These are phyloP conservation scores for Irpex lacteus DNA, from an alignment of 1,284 basidiomycete species.

Conservation along the genomic window DNA sequence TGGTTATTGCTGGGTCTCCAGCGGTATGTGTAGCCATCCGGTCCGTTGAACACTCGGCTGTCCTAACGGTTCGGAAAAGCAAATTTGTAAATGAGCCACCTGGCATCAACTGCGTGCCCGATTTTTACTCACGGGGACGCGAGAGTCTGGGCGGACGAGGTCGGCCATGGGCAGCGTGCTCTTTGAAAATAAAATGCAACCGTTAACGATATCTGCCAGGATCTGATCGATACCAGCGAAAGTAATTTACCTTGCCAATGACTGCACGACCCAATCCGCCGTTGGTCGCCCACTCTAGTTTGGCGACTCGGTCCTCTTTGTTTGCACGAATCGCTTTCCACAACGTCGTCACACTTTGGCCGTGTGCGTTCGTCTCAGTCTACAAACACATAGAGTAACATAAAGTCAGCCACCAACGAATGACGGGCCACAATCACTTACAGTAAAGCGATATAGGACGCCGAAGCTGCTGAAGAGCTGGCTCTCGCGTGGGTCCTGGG, in stretches of 20 bases:
- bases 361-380: constrained; percentile 61
- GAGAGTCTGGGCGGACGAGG: constrained; percentile 64
- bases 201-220: constrained; percentile 19
- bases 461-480: constrained; percentile 78
- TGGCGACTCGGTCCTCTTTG: constrained; percentile 81
- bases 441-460: constrained; percentile 77
- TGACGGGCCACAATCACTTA: constrained; percentile 27
- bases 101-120: constrained; percentile 13
- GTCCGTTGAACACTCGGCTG: constrained; percentile 72
- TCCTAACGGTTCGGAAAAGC: constrained; percentile 21
- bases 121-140: constrained; percentile 47
- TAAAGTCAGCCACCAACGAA: background rate
- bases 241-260: constrained; percentile 67
- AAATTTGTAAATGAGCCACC: constrained; percentile 9
- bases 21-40: constrained; percentile 74
- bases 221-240: constrained; percentile 18
- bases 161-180: constrained; percentile 77
- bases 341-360: constrained; percentile 70
- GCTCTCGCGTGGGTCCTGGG: constrained; percentile 79
- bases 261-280: constrained; percentile 78
- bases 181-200: constrained; percentile 33
- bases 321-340: constrained; percentile 74
- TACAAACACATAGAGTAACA: constrained; percentile 26
- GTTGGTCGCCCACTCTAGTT: constrained; percentile 78
- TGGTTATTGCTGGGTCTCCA: constrained; percentile 65